Base-by-base conservation (phyloP, 169 alveolate genomes). In the Eimeria necatrix region DNA sequence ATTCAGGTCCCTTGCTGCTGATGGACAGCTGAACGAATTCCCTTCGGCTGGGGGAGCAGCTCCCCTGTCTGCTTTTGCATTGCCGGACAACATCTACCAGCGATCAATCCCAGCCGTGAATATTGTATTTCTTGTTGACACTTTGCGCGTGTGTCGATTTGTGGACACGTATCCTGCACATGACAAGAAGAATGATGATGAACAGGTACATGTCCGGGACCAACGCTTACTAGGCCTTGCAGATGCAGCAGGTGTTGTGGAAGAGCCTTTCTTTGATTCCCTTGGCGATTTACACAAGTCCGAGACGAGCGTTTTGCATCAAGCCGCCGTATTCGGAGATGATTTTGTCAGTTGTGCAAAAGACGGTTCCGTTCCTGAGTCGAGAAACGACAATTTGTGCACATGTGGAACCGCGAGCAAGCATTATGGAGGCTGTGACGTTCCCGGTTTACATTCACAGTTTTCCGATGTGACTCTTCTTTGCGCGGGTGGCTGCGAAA, bases 401-500 rank as follows among this genome's bases (percentile, higher is more conserved):
- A 22, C 80, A 52, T 84, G 92, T 59, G 32, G 46, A 53, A 32
- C 46, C 26, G 64, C 78, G 9, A 6, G 16, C 16, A n/a, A 14
- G 8, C 26, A 46, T 10, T 14, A 26, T 10, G 78, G 78, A 59
- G 92, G n/a, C 92, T 70, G 48, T 60, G 78, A 46, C 5, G n/a
- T 26, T 22, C 59, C 78, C 0, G 93, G n/a, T 6, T 76, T 92
- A 24, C 95, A 92, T 51, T 16, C 74, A 18, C 88, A 51, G 14
- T 92, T 92, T 76, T 32, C 89, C 20, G 95, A 92, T 64, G 95
- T 92, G 49, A 74, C 68, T 49, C 74, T 92, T 56, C 83, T 71
- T 32, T 92, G 95, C 78, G 78, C 88, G 51, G 93, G 81, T 60
- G 95, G 95, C n/a, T 64, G n/a, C 26, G 85, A 86, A 53, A 74